Percentiles rank a stretch among this genome's conserved stretches.
Conservation (phyloP, 129 eudicot species). For the Artemisia argyi region DNA sequence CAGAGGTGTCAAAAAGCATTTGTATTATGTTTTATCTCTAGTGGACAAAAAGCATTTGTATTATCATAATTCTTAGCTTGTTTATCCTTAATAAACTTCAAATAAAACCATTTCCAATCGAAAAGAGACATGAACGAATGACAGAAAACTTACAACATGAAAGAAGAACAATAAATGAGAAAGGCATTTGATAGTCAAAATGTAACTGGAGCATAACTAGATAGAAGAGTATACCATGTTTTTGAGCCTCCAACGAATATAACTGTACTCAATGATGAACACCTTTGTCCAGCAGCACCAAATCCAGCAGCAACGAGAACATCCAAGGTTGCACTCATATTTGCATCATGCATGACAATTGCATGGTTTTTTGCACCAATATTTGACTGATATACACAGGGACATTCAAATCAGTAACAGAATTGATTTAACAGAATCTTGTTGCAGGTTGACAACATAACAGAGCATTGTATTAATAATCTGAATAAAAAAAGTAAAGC, state of each 20-base stretch:
- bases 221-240: constrained; percentile 49
- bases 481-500: not conserved
- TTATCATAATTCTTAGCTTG: not conserved
- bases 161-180: not conserved
- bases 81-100: not conserved
- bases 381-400: constrained; percentile 52
- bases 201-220: not conserved
- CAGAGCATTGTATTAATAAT: constrained; percentile 4
- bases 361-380: constrained; percentile 92
- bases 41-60: not conserved
- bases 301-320: constrained; percentile 83
- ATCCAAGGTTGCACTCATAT: constrained; percentile 69
- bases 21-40: too few species aligned
- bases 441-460: constrained; percentile 10
- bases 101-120: not conserved
- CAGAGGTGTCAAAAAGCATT: too few species aligned
- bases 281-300: constrained; percentile 96
- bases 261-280: constrained; percentile 75
- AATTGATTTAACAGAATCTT: constrained; percentile 4
- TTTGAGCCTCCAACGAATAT: constrained; percentile 89
- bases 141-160: not conserved
- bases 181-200: not conserved
- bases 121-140: too few species aligned
- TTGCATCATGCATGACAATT: constrained; percentile 94
- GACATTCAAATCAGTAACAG: constrained; percentile 5